These are phyloP conservation scores for Trametes versicolor DNA, from an alignment of 1,284 basidiomycete species.

Conservation along the genomic window DNA sequence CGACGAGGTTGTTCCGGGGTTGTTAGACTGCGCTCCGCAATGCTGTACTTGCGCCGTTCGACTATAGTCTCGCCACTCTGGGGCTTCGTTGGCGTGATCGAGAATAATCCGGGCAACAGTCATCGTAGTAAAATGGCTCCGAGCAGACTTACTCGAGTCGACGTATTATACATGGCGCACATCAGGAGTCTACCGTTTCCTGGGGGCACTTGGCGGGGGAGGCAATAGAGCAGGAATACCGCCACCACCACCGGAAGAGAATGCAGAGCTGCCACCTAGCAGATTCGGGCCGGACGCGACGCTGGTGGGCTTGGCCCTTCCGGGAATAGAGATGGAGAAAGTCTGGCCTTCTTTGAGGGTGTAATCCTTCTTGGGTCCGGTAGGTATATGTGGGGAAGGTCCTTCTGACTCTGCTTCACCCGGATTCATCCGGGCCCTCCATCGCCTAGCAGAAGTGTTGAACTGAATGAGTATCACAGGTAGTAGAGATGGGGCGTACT, in stretches of 20 bases:
- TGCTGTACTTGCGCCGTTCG: conserved; percentile 2
- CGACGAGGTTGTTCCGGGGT: conserved; percentile 30
- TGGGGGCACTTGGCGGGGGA: conserved; percentile 72
- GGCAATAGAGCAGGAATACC: conserved; percentile 68
- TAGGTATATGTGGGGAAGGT: conserved; percentile 68
- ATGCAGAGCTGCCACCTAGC: conserved; percentile 39
- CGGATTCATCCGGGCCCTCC: conserved; percentile 67
- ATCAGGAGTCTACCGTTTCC: conserved; percentile 37
- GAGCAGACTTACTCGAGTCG: conserved; percentile 19
- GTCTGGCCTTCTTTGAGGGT: conserved; percentile 97
- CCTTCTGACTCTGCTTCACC: conserved; percentile 51
- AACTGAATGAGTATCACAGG: not conserved
- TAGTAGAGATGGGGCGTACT: conserved; percentile 60
- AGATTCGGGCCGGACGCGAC: conserved; percentile 31
- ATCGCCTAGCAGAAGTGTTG: conserved; percentile 56
- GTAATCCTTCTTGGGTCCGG: conserved; percentile 93
- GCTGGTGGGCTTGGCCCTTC: conserved; percentile 49
- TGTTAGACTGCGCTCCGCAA: conserved; percentile 11
- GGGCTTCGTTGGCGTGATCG: conserved; percentile 4
- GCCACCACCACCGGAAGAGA: conserved; percentile 35
- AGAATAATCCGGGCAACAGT: conserved; percentile 12
- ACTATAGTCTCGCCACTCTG: not conserved
- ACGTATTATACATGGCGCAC: conserved; percentile 17
- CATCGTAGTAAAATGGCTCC: not conserved
- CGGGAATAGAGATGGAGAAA: conserved; percentile 91